phyloP scores from a whole-genome alignment of 2,329 filamentous ascomycete genomes.

The Talaromyces atroroseus region DNA sequence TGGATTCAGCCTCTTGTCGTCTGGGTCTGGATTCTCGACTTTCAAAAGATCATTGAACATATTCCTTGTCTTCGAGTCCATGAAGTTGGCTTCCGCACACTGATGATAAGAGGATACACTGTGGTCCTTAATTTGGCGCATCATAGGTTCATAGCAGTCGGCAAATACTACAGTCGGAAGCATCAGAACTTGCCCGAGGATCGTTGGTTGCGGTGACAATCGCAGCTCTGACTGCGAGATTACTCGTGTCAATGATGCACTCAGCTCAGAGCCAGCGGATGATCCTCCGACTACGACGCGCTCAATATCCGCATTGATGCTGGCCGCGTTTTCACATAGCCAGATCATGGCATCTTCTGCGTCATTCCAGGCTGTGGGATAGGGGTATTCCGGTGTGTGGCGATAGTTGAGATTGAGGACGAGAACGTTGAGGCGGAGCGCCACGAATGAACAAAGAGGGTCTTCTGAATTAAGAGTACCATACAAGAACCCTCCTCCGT shows the following conservation, averaged over 20 bases:
- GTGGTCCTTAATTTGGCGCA: conserved; percentile 33
- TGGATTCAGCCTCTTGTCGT: conserved; percentile 22
- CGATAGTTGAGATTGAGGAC: conserved; percentile 56
- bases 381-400: conserved; percentile 51
- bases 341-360: conserved; percentile 51
- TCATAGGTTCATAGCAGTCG: conserved; percentile 30
- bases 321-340: conserved; percentile 43
- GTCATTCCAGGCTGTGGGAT: conserved; percentile 50
- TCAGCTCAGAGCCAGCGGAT: conserved; percentile 44
- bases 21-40: neutral
- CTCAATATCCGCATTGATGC: conserved; percentile 35
- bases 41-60: conserved; percentile 24
- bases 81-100: conserved; percentile 47
- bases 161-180: conserved; percentile 43
- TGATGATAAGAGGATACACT: conserved; percentile 42
- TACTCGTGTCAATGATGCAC: conserved; percentile 41
- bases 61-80: conserved; percentile 37
- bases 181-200: conserved; percentile 50
- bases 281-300: conserved; percentile 46
- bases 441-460: conserved; percentile 46
- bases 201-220: conserved; percentile 20
- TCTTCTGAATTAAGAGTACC: conserved; percentile 52
- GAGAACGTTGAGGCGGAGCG: conserved; percentile 32
- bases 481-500: conserved; percentile 55
- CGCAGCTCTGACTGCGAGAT: conserved; percentile 21